phyloP scores from a whole-genome alignment of 257 asterid species.

The Rubia yunnanensis region DNA sequence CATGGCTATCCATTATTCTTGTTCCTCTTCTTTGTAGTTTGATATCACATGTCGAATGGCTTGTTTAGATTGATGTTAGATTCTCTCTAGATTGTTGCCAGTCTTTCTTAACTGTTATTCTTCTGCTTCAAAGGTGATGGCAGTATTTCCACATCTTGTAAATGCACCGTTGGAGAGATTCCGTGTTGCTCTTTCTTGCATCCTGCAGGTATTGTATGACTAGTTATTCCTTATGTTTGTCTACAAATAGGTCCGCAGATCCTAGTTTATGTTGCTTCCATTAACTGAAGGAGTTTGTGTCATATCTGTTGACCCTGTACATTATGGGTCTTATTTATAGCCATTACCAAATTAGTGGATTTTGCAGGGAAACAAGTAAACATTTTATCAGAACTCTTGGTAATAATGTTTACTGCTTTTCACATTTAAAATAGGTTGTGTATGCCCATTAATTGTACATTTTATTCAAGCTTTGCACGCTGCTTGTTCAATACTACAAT shows the following conservation, averaged over 20 bases:
- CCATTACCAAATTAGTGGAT: neutral
- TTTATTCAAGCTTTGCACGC: neutral
- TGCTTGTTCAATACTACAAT: neutral
- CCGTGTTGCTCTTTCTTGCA: slow-evolving; percentile 65
- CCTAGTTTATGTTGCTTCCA: neutral
- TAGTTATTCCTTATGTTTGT: neutral
- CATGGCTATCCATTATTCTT: slow-evolving; percentile 14
- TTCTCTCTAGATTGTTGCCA: slow-evolving; percentile 2
- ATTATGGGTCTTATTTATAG: neutral
- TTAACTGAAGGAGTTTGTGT: neutral
- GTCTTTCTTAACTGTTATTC: slow-evolving; percentile 11
- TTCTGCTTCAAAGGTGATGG: slow-evolving; percentile 56
- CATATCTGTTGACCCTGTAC: neutral
- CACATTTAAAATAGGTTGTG: neutral
- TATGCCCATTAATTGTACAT: too few relatives aligned
- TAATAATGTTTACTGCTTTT: neutral
- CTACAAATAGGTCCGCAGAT: neutral
- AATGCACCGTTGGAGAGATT: slow-evolving; percentile 71
- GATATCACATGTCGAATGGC: neutral
- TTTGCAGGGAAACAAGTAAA: neutral
- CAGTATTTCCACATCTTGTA: slow-evolving; percentile 69
- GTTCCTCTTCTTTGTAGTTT: slow-evolving; percentile 1
- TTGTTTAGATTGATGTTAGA: neutral
- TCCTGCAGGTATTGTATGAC: slow-evolving; percentile 58
- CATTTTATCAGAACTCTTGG: neutral